Base-by-base conservation (phyloP, 1,284 basidiomycete genomes). In the Agaricales sp. region DNA sequence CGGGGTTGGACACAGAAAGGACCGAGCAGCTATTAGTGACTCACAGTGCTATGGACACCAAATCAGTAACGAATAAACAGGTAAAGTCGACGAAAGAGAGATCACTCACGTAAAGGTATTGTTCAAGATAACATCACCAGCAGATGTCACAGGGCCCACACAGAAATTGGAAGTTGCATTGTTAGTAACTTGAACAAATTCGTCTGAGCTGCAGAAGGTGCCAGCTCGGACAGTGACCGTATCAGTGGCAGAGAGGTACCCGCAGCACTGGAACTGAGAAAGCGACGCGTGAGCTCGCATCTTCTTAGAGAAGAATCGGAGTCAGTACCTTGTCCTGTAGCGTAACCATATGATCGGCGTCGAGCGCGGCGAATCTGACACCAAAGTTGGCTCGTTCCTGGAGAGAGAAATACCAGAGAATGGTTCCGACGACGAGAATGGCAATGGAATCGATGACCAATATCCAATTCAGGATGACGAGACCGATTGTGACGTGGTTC, bases 401-500 rank as follows among this genome's bases (percentile, higher is more conserved):
- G 13, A 93, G 71, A 2, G 88, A 87, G 62, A 69, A 87, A 66
- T 84, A 77, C 89, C 90, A 92, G 50, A 92, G 65, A 53, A 77
- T 74, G 18, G 79, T 77, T 46, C 86, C 87, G 43, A 87, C 65
- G 47, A 80, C 57, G 48, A 83, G 63, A 35, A 83, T 70, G 20
- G 71, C 69, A 45, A 84, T 58, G 12, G 72, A 73, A 55, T 89
- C 80, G 26, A 72, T 50, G 38, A 90, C 64, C 46, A 92, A 76
- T 13, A 71, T 55, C 70, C 80, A 87, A 66, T 91, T 91, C 57
- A 92, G 76, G 35, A 83, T 61, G 52, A 82, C 76, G 37, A 90
- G 75, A 50, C 82, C 77, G 43, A 74, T 63, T 3, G 79, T 82
- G 54, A 80, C 75, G 59, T 80, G 80, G 54, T 80, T 83, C 23